phyloP scores from a whole-genome alignment of 2,329 filamentous ascomycete genomes.

The Nemania diffusa region DNA sequence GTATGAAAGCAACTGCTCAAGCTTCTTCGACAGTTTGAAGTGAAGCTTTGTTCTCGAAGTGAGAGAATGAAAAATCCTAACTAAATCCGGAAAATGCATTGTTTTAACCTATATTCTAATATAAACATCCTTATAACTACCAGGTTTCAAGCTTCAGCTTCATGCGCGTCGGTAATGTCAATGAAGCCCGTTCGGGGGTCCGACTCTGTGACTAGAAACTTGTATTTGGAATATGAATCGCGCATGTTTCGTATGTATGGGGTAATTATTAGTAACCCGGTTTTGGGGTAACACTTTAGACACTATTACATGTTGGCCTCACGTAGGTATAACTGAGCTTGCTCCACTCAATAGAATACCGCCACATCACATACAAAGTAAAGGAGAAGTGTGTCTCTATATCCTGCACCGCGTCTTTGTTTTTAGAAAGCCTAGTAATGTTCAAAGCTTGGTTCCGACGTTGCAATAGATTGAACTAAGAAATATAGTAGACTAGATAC shows the following conservation, averaged over 20 bases:
- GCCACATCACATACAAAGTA: not conserved
- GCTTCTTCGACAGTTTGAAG: not conserved
- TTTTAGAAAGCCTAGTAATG: not conserved
- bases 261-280: not conserved
- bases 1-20: not conserved
- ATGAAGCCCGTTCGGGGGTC: not conserved
- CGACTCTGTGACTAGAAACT: no score
- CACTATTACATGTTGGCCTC: no score
- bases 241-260: no score
- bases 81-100: not conserved
- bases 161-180: not conserved
- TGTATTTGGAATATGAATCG: not conserved
- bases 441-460: not conserved
- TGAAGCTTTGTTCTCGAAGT: not conserved
- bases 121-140: not conserved
- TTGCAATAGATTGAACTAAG: not conserved
- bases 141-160: not conserved
- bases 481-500: not conserved
- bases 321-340: not conserved
- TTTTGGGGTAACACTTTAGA: not conserved
- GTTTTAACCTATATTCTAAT: not conserved
- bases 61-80: not conserved
- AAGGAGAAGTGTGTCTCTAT: not conserved
- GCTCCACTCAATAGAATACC: not conserved
- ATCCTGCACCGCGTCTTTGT: not conserved